Conservation (phyloP, 2,329 filamentous ascomycete species). For the Ophiocordyceps camponoti-floridani region DNA sequence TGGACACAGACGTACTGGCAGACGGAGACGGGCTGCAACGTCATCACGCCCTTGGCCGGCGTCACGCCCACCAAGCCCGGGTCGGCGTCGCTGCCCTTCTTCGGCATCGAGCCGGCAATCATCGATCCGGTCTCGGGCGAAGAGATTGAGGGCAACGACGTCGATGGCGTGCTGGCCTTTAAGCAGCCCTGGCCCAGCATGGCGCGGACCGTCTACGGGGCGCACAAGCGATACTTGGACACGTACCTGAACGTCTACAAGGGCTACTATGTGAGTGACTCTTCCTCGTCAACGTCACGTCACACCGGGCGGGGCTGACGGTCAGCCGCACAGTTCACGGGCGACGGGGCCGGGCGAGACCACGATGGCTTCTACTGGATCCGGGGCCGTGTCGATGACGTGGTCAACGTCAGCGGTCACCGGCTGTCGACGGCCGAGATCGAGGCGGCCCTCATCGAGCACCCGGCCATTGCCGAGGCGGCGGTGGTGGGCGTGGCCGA, state of each 20-base stretch:
- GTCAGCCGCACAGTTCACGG: conserved; percentile 47
- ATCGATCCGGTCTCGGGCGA: conserved; percentile 91
- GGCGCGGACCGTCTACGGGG: conserved; percentile 93
- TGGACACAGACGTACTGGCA: conserved; percentile 84
- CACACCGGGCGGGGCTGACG: not conserved
- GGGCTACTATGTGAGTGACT: conserved; percentile 72
- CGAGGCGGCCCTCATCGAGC: conserved; percentile 89
- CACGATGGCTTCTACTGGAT: conserved; percentile 99
- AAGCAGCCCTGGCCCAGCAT: conserved; percentile 98
- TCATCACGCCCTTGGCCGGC: conserved; percentile 84
- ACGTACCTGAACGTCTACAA: conserved; percentile 96
- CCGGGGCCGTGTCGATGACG: conserved; percentile 91
- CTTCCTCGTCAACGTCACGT: not conserved
- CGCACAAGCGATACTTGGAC: conserved; percentile 97
- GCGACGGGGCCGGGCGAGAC: conserved; percentile 87
- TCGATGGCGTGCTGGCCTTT: conserved; percentile 91
- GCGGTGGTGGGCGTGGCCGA: conserved; percentile 88
- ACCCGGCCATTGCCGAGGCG: conserved; percentile 76
- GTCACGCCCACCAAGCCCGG: conserved; percentile 94
- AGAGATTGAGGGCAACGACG: conserved; percentile 87
- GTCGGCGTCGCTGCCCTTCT: conserved; percentile 90
- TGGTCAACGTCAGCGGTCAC: conserved; percentile 95
- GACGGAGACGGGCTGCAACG: conserved; percentile 93
- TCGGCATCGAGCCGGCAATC: conserved; percentile 93
- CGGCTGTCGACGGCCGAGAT: conserved; percentile 95